phyloP scores from a whole-genome alignment of 2,329 filamentous ascomycete species.

The Alternaria hordeiaustralica region DNA sequence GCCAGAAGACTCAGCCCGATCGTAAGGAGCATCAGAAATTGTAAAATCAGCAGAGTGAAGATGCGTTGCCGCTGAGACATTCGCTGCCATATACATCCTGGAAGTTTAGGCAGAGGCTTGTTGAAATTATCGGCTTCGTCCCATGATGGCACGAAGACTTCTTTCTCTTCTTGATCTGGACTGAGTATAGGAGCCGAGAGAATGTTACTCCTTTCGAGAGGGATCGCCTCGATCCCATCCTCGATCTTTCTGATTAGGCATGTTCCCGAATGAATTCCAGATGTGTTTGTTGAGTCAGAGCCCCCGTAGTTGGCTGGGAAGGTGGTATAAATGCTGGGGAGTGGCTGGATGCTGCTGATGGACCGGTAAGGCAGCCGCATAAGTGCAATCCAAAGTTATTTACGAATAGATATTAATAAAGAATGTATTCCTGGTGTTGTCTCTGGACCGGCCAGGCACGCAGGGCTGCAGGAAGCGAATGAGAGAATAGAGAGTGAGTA shows the following conservation, averaged over 20 bases:
- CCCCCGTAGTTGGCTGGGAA: constrained; percentile 24
- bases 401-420: background rate
- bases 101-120: constrained; percentile 35
- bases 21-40: constrained; percentile 23
- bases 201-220: constrained; percentile 33
- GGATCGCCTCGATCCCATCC: constrained; percentile 42
- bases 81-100: constrained; percentile 27
- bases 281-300: constrained; percentile 8
- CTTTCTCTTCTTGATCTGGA: constrained; percentile 36
- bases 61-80: constrained; percentile 31
- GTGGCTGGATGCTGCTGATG: constrained; percentile 27
- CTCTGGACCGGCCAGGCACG: constrained; percentile 26
- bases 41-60: constrained; percentile 26
- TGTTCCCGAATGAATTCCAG: constrained; percentile 18
- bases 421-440: background rate
- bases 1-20: constrained; percentile 24
- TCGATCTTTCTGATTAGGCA: constrained; percentile 23
- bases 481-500: constrained; percentile 15
- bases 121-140: constrained; percentile 4
- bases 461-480: constrained; percentile 5
- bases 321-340: constrained; percentile 38
- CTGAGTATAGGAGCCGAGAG: constrained; percentile 36
- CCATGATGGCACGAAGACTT: constrained; percentile 24
- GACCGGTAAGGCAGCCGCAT: constrained; percentile 38
- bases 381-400: background rate